Evolutionary conservation across 257 asterid genomes (phyloP).

Genomic region (Nicotiana obtusifolia): DNA sequence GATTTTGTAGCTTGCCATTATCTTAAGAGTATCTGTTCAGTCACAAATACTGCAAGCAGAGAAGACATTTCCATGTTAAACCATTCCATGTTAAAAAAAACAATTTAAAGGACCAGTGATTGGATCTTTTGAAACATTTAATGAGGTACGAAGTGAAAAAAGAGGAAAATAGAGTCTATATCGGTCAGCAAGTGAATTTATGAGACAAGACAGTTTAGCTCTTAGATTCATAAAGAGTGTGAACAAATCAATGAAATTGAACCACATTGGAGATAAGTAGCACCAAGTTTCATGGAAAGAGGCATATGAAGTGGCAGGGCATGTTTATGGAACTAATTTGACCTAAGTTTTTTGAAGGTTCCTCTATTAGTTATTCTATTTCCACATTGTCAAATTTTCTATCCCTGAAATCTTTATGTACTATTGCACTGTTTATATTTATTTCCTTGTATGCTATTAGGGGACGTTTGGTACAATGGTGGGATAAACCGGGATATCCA

Average conservation of each 20-base stretch:
- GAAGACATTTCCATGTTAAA: background rate
- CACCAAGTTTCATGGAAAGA: background rate
- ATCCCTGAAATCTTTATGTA: background rate
- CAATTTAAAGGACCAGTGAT: background rate
- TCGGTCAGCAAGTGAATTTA: background rate
- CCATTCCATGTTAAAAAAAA: background rate
- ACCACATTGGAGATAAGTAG: background rate
- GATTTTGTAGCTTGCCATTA: background rate
- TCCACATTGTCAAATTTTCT: background rate
- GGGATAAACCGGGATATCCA: no score
- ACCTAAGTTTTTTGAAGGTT: background rate
- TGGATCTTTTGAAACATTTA: background rate
- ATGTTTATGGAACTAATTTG: background rate
- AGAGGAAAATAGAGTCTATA: background rate
- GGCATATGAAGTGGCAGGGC: background rate
- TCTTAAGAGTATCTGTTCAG: background rate
- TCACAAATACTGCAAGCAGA: background rate
- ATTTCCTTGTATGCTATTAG: background rate
- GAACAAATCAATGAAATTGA: background rate
- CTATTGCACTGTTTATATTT: background rate
- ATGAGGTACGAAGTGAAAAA: background rate
- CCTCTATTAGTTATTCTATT: background rate
- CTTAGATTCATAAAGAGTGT: background rate
- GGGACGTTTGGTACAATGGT: no score
- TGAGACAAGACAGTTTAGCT: background rate